Base-by-base conservation (phyloP, 2,329 filamentous ascomycete species). In the Bipolaris victoriae region DNA sequence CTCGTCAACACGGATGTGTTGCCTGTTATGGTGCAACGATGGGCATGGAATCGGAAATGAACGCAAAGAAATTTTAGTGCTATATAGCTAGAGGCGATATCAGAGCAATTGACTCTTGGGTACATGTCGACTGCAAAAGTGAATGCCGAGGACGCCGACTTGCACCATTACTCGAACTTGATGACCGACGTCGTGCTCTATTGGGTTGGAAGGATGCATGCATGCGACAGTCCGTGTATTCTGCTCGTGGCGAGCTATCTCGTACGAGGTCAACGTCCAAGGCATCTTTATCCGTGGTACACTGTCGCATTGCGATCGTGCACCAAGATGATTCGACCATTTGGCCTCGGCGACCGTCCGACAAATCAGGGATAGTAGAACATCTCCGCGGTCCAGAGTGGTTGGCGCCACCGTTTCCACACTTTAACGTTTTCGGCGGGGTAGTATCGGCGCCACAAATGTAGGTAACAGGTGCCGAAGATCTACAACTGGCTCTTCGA, bases 401-500 rank as follows among this genome's bases (percentile, higher is more conserved):
- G 33, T 44, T 22, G 36, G 36, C n/a, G 46, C 11, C 29, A 33
- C n/a, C 31, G 22, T 51, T 51, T n/a, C 29, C 47, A 40, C n/a
- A 18, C n/a, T 37, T 35, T 20, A 36, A n/a, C 20, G 35, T 46
- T 22, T 43, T 24, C 29, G 29, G 53, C 20, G 53, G 53, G 53
- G 35, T 52, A 52, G 36, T 26, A 40, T 15, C 11, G 24, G 22
- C 22, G 36, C 48, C 29, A 50, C 13, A 26, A n/a, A 22, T 10
- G 10, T 39, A 20, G 15, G 29, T 31, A 31, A 49, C 10, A 35
- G 35, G n/a, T 49, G 26, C 37, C 26, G 37, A 50, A 36, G 37
- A 20, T 9, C 13, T 47, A 15, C 44, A 36, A 10, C 16, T 47
- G 7, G 16, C 20, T 15, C 15, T 24, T 39, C 35, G 5, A 16